These are phyloP conservation scores for Phytophthora melonis DNA, from an alignment of 352 stramenopile genomes.

Conservation along the genomic window DNA sequence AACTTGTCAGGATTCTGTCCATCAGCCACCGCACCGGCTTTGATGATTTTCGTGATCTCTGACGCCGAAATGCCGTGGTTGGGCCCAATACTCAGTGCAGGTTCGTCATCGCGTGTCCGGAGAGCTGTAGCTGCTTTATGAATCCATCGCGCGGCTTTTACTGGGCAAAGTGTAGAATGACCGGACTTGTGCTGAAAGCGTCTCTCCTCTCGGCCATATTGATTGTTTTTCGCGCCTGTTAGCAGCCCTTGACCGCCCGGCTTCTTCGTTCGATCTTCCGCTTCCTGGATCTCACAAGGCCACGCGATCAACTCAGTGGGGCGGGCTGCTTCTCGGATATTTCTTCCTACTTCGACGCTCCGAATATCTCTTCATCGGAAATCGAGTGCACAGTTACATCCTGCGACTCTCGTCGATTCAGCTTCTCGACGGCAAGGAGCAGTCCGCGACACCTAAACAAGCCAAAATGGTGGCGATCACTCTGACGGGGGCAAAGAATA, in stretches of 20 bases:
- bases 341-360: neutral
- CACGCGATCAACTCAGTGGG: neutral
- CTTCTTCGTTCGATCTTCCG: neutral
- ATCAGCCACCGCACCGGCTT: too few species aligned
- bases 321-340: neutral
- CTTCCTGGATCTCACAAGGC: neutral
- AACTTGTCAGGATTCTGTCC: too few species aligned
- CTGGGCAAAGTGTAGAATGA: too few species aligned
- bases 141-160: too few species aligned
- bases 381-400: neutral
- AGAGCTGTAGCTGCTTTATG: too few species aligned
- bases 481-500: neutral
- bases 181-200: too few species aligned
- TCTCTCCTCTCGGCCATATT: too few species aligned
- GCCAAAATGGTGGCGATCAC: neutral
- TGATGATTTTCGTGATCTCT: too few species aligned
- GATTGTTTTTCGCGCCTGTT: neutral
- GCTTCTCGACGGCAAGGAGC: neutral
- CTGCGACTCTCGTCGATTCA: neutral
- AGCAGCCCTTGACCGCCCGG: neutral
- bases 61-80: too few species aligned
- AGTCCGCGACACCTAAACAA: too few species aligned
- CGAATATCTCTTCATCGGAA: neutral
- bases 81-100: too few species aligned
- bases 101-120: too few species aligned